These are phyloP conservation scores for Zalaria sp. DNA, from an alignment of 2,329 filamentous ascomycete genomes.

Conservation along the genomic window DNA sequence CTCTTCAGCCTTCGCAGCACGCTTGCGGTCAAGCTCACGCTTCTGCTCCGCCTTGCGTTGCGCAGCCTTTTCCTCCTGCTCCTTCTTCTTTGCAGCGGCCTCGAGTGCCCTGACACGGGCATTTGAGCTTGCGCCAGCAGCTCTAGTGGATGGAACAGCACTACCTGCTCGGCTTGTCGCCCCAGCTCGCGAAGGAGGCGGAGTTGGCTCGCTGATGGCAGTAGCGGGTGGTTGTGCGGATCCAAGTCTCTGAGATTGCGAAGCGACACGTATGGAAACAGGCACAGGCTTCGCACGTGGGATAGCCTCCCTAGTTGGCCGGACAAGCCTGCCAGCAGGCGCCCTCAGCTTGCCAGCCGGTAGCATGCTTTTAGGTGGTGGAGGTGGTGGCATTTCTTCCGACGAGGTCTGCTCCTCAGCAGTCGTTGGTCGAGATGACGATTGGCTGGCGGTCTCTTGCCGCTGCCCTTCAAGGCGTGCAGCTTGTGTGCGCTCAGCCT, in stretches of 20 bases:
- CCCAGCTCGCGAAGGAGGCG: slow-evolving; percentile 3
- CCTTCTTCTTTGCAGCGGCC: slow-evolving; percentile 66
- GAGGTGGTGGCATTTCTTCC: slow-evolving; percentile 46
- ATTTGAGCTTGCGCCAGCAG: slow-evolving; percentile 8
- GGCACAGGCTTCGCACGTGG: slow-evolving; percentile 49
- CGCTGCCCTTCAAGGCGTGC: slow-evolving; percentile 22
- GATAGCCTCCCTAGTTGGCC: slow-evolving; percentile 34
- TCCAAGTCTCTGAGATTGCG: slow-evolving; percentile 21
- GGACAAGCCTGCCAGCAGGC: slow-evolving; percentile 15
- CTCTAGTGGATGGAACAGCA: slow-evolving; percentile 3
- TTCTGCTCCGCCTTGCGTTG: slow-evolving; percentile 72
- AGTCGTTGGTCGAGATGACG: slow-evolving; percentile 13
- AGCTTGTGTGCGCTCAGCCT: slow-evolving; percentile 21
- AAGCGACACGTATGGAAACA: slow-evolving; percentile 55
- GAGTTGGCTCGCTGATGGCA: slow-evolving; percentile 12
- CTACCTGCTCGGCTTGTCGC: slow-evolving; percentile 5
- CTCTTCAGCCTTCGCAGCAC: slow-evolving; percentile 55
- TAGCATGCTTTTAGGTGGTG: slow-evolving; percentile 36
- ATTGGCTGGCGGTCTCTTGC: slow-evolving; percentile 8
- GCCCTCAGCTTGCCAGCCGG: slow-evolving; percentile 22
- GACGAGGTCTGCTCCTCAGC: slow-evolving; percentile 26
- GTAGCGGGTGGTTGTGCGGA: slow-evolving; percentile 10
- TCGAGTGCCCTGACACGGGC: slow-evolving; percentile 43
- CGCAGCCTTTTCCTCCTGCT: slow-evolving; percentile 68
- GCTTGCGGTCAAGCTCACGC: slow-evolving; percentile 65